A percentile compares a stretch with the other conserved stretches of the same genome.
Evolutionary conservation across 163 green algal genomes (phyloP).

Genomic region (Chloromonas sp.): DNA sequence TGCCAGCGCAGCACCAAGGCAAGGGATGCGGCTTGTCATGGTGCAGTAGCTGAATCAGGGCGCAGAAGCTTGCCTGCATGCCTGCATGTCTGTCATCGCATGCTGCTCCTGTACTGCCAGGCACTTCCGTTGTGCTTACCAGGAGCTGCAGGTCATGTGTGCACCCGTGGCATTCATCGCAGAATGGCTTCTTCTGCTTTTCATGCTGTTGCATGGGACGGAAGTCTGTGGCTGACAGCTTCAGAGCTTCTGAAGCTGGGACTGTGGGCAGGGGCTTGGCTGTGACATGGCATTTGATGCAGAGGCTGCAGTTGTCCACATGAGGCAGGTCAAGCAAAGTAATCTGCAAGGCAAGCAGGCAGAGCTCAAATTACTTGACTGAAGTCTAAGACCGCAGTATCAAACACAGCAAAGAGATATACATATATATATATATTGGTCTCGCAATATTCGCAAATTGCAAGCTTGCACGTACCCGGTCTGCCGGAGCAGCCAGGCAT

Average conservation of each 20-base stretch:
- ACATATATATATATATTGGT: too few species aligned
- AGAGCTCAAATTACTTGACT: too few species aligned
- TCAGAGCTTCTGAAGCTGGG: constrained; percentile 13
- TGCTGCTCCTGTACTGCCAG: too few species aligned
- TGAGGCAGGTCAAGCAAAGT: constrained; percentile 13
- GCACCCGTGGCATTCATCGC: constrained; percentile 27
- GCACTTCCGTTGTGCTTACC: not conserved
- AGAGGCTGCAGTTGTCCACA: constrained; percentile 26
- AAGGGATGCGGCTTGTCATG: not conserved
- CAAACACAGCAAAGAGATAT: too few species aligned
- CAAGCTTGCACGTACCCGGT: too few species aligned
- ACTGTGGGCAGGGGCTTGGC: not conserved
- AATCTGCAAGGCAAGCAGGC: not conserved
- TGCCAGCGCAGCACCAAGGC: not conserved
- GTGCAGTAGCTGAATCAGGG: not conserved
- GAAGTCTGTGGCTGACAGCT: constrained; percentile 22
- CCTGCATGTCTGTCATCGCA: too few species aligned
- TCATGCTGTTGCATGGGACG: constrained; percentile 13
- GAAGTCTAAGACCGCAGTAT: too few species aligned
- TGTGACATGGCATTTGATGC: constrained; percentile 21
- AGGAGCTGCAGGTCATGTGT: constrained; percentile 20
- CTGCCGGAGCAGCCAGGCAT: too few species aligned
- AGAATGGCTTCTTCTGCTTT: constrained; percentile 26
- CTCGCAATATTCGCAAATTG: too few species aligned
- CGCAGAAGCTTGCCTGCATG: not conserved